These are phyloP conservation scores for Daldinia sp. DNA, from an alignment of 2,329 filamentous ascomycete genomes.

Conservation along the genomic window DNA sequence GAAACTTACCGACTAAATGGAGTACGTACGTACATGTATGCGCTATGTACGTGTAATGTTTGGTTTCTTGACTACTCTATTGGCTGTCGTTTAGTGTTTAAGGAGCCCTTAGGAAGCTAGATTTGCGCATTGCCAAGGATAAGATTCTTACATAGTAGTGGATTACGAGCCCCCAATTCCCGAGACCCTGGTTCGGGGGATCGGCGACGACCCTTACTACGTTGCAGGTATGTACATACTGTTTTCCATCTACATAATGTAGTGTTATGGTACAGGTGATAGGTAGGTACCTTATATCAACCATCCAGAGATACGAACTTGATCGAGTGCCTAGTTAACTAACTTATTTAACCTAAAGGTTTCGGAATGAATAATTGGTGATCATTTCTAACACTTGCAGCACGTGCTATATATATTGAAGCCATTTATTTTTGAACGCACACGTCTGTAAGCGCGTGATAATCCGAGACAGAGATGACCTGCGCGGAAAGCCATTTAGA, in stretches of 20 bases:
- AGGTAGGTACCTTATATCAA: too few relatives aligned
- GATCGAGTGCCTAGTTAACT: too few relatives aligned
- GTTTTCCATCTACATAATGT: not conserved
- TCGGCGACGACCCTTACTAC: conserved; percentile 27
- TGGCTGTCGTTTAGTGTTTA: conserved; percentile 7
- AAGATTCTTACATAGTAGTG: conserved; percentile 22
- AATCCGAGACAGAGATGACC: conserved; percentile 12
- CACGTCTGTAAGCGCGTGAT: conserved; percentile 2
- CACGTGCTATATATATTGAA: not conserved
- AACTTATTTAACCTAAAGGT: too few relatives aligned
- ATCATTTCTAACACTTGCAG: not conserved
- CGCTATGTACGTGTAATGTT: not conserved
- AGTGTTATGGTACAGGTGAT: not conserved
- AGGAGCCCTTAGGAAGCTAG: conserved; percentile 6
- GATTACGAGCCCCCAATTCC: conserved; percentile 21
- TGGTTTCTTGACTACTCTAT: not conserved
- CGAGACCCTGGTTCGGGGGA: conserved; percentile 33
- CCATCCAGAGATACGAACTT: too few relatives aligned
- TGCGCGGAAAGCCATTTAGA: conserved; percentile 11
- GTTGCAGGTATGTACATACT: not conserved
- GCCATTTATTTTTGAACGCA: not conserved
- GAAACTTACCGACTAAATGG: not conserved
- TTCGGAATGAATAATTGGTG: not conserved
- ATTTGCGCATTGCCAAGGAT: conserved; percentile 29
- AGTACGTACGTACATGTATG: not conserved